Evolutionary conservation across 1,139 yeast genomes (phyloP).

Genomic region (Blastobotrys malaysiensis): DNA sequence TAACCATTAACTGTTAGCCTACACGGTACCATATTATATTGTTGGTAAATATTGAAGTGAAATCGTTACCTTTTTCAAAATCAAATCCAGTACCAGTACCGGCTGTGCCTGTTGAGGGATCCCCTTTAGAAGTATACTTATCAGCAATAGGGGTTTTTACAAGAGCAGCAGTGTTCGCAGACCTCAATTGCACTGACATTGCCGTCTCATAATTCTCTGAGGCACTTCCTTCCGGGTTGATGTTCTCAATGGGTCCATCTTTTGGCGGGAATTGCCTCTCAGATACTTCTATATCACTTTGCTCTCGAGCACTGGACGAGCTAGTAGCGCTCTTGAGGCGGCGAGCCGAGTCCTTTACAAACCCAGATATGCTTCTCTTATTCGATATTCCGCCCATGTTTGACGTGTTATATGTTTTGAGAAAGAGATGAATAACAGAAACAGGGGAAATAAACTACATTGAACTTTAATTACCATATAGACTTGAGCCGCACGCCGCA

Average conservation of each 20-base stretch:
- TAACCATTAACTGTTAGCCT: too few relatives aligned
- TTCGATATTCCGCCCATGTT: neutral
- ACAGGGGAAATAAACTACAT: neutral
- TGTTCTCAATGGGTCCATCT: neutral
- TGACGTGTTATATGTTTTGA: too few relatives aligned
- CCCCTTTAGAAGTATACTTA: neutral
- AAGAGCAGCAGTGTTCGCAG: neutral
- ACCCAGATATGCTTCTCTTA: neutral
- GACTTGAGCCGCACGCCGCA: neutral
- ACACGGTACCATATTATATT: too few relatives aligned
- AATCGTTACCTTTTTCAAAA: neutral
- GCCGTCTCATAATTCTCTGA: neutral
- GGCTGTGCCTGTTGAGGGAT: neutral
- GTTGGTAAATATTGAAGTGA: neutral
- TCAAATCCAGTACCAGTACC: neutral
- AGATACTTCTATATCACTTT: neutral
- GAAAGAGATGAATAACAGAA: too few relatives aligned
- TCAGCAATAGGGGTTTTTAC: slow-evolving; percentile 8
- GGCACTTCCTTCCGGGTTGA: neutral
- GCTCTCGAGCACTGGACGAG: neutral
- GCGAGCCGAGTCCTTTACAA: neutral
- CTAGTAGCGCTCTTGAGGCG: neutral
- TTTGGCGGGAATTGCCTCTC: neutral
- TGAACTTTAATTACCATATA: neutral
- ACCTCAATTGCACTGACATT: neutral